Conservation (phyloP, 2,329 filamentous ascomycete species). For the Nannizziopsis arthrosporioides region DNA sequence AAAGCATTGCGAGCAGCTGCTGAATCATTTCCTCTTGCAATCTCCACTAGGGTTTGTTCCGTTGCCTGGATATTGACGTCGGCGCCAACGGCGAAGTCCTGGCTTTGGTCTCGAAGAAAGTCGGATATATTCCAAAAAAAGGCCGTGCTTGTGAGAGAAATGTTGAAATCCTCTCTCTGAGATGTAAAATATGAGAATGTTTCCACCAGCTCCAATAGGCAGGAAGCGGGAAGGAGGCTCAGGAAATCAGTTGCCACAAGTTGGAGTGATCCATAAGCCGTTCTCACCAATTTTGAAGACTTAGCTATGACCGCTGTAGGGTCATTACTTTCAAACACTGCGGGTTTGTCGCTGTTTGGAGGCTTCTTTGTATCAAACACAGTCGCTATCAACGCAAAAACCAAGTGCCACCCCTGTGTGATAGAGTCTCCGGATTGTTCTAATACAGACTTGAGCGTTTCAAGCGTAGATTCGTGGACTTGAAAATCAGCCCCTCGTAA, state of each 20-base stretch:
- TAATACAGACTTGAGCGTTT: slow-evolving; percentile 68
- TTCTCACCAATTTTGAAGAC: slow-evolving; percentile 66
- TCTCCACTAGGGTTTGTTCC: slow-evolving; percentile 46
- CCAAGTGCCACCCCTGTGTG: slow-evolving; percentile 69
- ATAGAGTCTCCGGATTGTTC: slow-evolving; percentile 82
- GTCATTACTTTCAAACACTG: slow-evolving; percentile 19
- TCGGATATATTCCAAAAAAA: slow-evolving; percentile 95
- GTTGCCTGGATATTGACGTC: slow-evolving; percentile 37
- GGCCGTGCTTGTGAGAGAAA: slow-evolving; percentile 85
- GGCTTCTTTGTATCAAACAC: slow-evolving; percentile 51
- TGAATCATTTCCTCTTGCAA: slow-evolving; percentile 49
- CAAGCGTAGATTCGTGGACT: slow-evolving; percentile 67
- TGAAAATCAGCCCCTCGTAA: slow-evolving; percentile 58
- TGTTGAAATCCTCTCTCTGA: slow-evolving; percentile 86
- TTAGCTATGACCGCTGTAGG: slow-evolving; percentile 16
- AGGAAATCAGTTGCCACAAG: slow-evolving; percentile 93
- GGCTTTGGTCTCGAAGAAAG: slow-evolving; percentile 51
- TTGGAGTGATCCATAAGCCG: slow-evolving; percentile 79
- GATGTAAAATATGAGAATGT: slow-evolving; percentile 80
- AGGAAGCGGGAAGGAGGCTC: slow-evolving; percentile 57
- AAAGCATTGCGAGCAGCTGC: slow-evolving; percentile 42
- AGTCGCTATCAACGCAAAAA: slow-evolving; percentile 73
- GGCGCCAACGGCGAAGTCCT: slow-evolving; percentile 29
- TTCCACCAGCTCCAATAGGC: slow-evolving; percentile 67
- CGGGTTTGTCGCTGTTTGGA: slow-evolving; percentile 22